Conservation (phyloP, 2,329 filamentous ascomycete genomes). For the Xylariomycetidae sp. region DNA sequence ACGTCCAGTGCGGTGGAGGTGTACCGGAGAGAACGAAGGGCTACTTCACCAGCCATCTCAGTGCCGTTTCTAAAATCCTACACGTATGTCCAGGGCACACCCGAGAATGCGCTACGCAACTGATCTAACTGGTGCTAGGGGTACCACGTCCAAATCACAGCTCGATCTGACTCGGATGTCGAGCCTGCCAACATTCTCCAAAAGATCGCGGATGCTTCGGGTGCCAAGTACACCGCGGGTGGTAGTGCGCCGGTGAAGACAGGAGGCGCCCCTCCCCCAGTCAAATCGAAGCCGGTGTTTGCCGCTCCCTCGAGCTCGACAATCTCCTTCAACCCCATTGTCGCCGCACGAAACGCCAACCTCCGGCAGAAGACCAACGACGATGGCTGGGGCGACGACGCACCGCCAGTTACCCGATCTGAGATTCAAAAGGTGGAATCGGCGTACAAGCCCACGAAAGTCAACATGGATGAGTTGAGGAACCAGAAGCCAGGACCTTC, state of each 20-base stretch:
- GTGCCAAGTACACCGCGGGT: constrained; percentile 82
- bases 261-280: constrained; percentile 58
- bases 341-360: constrained; percentile 57
- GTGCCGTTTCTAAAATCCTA: constrained; percentile 82
- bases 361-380: constrained; percentile 53
- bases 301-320: constrained; percentile 61
- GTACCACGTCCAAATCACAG: constrained; percentile 96
- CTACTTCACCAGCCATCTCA: constrained; percentile 93
- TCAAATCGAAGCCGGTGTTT: constrained; percentile 86
- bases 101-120: constrained; percentile 3
- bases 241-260: constrained; percentile 45
- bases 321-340: constrained; percentile 59
- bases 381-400: constrained; percentile 93
- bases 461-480: constrained; percentile 82
- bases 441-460: constrained; percentile 91
- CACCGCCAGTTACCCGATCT: constrained; percentile 79
- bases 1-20: constrained; percentile 72
- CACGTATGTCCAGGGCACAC: constrained; percentile 41
- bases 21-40: constrained; percentile 98
- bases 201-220: constrained; percentile 91
- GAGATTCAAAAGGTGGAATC: constrained; percentile 87
- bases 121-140: constrained; percentile 43
- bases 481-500: constrained; percentile 65
- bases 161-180: constrained; percentile 83
- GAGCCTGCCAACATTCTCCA: constrained; percentile 82